Conservation (phyloP, 2,329 filamentous ascomycete genomes). For the Fusarium pseudograminearum region DNA sequence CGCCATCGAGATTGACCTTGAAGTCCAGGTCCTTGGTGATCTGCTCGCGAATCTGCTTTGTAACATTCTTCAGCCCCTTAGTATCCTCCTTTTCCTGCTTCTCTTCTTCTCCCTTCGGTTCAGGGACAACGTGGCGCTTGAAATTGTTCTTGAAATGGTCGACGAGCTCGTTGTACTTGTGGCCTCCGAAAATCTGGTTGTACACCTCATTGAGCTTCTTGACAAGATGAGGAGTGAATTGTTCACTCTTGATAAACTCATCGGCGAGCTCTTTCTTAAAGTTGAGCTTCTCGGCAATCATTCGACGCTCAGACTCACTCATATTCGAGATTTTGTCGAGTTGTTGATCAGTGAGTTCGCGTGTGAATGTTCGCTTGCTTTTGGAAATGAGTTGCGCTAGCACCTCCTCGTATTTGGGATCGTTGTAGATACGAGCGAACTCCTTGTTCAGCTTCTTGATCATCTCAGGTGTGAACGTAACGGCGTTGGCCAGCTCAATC, state of each 20-base stretch:
- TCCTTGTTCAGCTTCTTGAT: constrained; percentile 12
- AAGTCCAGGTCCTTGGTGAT: not conserved
- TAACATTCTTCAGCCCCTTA: not conserved
- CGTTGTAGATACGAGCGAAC: not conserved
- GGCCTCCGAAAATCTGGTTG: not conserved
- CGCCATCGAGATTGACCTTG: not conserved
- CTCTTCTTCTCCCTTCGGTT: not conserved
- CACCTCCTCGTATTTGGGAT: not conserved
- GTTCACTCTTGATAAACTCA: constrained; percentile 8
- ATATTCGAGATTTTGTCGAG: constrained; percentile 1
- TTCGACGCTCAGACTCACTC: not conserved
- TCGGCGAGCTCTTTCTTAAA: constrained; percentile 2
- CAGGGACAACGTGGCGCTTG: not conserved
- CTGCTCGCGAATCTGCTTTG: not conserved
- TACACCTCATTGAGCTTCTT: constrained; percentile 14
- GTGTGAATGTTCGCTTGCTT: not conserved
- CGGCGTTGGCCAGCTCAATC: not conserved
- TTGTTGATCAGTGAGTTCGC: not conserved
- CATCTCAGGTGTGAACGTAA: not conserved
- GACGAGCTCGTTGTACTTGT: not conserved
- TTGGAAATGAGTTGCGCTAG: not conserved
- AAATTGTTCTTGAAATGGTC: not conserved
- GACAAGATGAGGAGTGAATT: constrained; percentile 1
- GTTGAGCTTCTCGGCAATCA: not conserved
- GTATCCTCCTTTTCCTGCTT: not conserved